phyloP scores from a whole-genome alignment of 257 asterid genomes.

The Ilex aquifolium region DNA sequence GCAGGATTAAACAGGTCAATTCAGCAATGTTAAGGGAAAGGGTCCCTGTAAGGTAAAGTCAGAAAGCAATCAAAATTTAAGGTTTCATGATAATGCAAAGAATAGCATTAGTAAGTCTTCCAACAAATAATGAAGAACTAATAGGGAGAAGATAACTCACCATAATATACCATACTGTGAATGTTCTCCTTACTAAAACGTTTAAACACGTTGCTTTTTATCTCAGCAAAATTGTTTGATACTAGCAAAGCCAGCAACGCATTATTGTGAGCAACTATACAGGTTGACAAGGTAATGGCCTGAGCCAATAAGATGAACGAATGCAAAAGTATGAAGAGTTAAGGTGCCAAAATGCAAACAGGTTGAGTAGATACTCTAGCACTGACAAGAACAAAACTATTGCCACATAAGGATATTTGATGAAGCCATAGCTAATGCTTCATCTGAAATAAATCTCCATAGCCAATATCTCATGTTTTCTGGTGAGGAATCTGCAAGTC shows the following conservation, averaged over 20 bases:
- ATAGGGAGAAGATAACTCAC: constrained; percentile 46
- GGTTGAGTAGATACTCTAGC: constrained; percentile 7
- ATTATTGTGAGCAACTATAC: constrained; percentile 97
- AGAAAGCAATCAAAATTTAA: too few species aligned
- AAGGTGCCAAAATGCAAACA: constrained; percentile 41
- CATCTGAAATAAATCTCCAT: constrained; percentile 76
- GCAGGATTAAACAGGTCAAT: too few species aligned
- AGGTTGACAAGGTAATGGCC: constrained; percentile 89
- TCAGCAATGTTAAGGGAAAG: too few species aligned
- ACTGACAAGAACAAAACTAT: constrained; percentile 8
- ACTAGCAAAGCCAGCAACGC: constrained; percentile 92
- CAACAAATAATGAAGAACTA: constrained; percentile 6
- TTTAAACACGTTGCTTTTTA: constrained; percentile 88
- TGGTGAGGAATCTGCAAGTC: constrained; percentile 70
- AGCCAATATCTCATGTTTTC: constrained; percentile 52
- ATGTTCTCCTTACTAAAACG: constrained; percentile 90
- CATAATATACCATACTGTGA: constrained; percentile 77
- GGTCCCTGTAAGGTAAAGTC: too few species aligned
- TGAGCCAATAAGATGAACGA: constrained; percentile 91
- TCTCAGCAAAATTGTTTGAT: constrained; percentile 96
- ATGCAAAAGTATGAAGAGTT: constrained; percentile 70
- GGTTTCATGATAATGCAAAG: not conserved
- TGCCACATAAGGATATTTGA: constrained; percentile 75
- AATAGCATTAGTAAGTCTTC: constrained; percentile 4
- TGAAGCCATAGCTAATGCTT: constrained; percentile 66